Base-by-base conservation (phyloP, 2,329 filamentous ascomycete genomes). In the Calcarisporium arbuscula region DNA sequence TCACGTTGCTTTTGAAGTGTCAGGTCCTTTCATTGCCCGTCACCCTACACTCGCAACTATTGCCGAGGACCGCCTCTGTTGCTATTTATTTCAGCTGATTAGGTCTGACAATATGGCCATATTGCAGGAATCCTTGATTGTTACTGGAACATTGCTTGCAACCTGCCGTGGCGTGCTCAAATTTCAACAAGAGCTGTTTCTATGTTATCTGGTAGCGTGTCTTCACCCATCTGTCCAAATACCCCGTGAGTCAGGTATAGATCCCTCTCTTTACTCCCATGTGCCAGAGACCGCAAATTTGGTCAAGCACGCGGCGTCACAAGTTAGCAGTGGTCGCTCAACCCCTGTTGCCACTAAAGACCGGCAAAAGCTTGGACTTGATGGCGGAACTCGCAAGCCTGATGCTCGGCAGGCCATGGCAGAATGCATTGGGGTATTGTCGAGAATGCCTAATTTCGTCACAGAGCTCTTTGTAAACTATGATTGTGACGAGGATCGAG, bases 401-500 rank as follows among this genome's bases (percentile, higher is more conserved):
- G 94, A 98, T 60, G 89, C 92, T 19, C 77, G 92, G 47, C 92
- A 98, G 66, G 89, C 92, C 20, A 98, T 98, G 92, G 87, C 98
- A 5, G 92, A 98, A 62, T 94, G 85, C 48, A 82, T 98, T 28
- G 89, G 90, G 22, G 88, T 90, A 35, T 68, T 98, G 40, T 85
- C 88, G 23, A 77, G 94, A 27, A 95, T 98, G 68, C 88, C 92
- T 1, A 89, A 81, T 27, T 98, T 94, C 54, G 88, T 96, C 78
- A 80, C 84, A 9, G 94, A 98, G 58, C 71, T 98, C 7, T 98
- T 95, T 55, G 80, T 96, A 60, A 98, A 98, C 59, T 98, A 96
- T 54, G 92, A 98, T 58, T 98, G 90, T 52, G 89, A 96, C 52
- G 80, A 87, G 34, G 86, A 98, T 53, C 77, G 89, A 32, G 82